A percentile compares a stretch with the other conserved stretches of the same genome.
These are phyloP conservation scores for Solanum sparsipilum DNA, from an alignment of 257 asterid genomes.

Conservation along the genomic window DNA sequence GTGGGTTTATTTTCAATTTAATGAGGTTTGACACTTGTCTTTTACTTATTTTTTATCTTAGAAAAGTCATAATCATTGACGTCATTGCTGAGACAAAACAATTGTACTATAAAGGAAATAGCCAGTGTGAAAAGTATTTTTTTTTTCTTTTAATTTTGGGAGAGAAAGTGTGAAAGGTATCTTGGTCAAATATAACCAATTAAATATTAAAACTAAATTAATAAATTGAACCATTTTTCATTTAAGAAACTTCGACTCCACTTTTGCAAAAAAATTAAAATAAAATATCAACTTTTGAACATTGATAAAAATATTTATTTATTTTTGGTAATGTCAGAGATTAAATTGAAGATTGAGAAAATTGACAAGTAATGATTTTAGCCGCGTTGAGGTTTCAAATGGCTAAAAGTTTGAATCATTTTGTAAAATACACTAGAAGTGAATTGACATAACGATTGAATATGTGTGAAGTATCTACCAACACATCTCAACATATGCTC, in stretches of 20 bases:
- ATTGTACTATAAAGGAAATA: background rate
- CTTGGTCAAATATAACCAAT: background rate
- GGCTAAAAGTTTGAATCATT: background rate
- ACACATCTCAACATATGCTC: no score
- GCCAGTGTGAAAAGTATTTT: background rate
- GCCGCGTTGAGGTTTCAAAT: fast-evolving
- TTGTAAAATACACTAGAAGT: background rate
- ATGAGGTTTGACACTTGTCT: background rate
- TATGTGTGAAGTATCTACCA: no score
- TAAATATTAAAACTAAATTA: background rate
- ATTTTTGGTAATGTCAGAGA: fast-evolving
- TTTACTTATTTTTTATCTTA: background rate
- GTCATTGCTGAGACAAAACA: background rate
- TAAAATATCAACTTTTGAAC: background rate
- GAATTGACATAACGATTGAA: background rate
- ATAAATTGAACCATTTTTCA: background rate
- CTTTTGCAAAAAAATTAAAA: background rate
- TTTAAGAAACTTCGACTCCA: background rate
- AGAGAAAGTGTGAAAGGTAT: background rate
- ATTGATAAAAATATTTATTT: background rate
- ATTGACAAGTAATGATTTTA: no score
- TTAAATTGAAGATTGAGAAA: background rate
- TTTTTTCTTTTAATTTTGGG: background rate
- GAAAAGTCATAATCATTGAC: background rate
- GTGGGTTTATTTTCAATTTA: background rate